These are phyloP conservation scores for Drechslerella stenobrocha DNA, from an alignment of 2,329 filamentous ascomycete genomes.

Conservation along the genomic window DNA sequence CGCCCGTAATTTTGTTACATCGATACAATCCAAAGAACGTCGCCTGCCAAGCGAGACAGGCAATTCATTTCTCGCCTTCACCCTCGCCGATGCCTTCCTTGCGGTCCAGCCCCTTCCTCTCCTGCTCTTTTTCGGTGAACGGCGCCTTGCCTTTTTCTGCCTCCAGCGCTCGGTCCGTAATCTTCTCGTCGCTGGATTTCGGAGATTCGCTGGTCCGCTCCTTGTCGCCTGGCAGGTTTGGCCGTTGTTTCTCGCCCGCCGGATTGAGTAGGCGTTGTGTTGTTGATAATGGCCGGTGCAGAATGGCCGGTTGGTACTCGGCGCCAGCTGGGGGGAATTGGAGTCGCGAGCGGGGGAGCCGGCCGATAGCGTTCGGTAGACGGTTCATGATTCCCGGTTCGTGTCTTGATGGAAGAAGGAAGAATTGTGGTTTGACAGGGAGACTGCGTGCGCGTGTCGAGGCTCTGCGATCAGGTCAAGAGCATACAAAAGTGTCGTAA, in stretches of 20 bases:
- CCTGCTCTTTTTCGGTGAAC: conserved; percentile 34
- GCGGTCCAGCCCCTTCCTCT: conserved; percentile 19
- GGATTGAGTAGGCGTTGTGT: neutral
- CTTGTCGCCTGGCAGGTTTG: conserved; percentile 25
- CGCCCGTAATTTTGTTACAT: neutral
- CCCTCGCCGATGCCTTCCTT: conserved; percentile 20
- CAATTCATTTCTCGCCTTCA: neutral
- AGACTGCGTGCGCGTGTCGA: no score
- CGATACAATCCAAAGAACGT: neutral
- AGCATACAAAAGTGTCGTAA: no score
- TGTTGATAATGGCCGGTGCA: conserved; percentile 12
- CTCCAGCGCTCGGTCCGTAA: conserved; percentile 28
- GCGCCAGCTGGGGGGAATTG: neutral
- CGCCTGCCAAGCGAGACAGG: neutral
- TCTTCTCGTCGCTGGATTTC: conserved; percentile 43
- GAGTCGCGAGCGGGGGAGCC: neutral
- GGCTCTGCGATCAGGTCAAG: no score
- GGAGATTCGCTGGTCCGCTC: conserved; percentile 14
- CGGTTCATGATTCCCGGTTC: no score
- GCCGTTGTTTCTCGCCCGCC: conserved; percentile 15
- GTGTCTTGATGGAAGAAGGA: neutral
- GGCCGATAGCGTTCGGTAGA: neutral
- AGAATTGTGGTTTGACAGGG: no score
- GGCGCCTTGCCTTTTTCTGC: conserved; percentile 30
- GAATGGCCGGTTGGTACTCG: conserved; percentile 8